phyloP scores from a whole-genome alignment of 2,329 filamentous ascomycete genomes.

The Chrysoporthe cubensis region DNA sequence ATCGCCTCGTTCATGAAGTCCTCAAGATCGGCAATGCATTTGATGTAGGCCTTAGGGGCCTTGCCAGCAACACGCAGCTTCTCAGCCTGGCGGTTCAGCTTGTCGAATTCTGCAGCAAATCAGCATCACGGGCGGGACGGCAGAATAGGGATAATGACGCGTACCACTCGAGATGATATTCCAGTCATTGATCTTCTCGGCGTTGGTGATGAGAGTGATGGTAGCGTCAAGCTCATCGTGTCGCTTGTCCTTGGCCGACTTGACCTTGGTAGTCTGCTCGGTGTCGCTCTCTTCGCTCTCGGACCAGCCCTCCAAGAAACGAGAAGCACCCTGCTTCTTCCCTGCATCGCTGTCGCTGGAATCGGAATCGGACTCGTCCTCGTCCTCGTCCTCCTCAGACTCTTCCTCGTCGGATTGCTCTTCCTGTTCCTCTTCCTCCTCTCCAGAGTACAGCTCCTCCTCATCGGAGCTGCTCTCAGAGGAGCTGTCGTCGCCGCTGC shows the following conservation, averaged over 20 bases:
- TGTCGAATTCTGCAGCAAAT: conserved; percentile 77
- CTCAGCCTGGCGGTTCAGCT: conserved; percentile 82
- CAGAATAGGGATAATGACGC: conserved; percentile 36
- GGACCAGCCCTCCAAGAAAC: conserved; percentile 76
- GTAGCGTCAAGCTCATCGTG: conserved; percentile 90
- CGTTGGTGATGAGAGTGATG: conserved; percentile 92
- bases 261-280: conserved; percentile 83
- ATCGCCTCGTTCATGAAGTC: conserved; percentile 92
- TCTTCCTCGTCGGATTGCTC: conserved; percentile 57
- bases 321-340: conserved; percentile 71
- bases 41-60: conserved; percentile 89
- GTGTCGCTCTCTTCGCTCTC: conserved; percentile 88
- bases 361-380: conserved; percentile 52
- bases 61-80: conserved; percentile 79
- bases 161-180: conserved; percentile 85
- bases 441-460: conserved; percentile 89
- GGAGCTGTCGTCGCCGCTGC: conserved; percentile 88
- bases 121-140: conserved; percentile 24
- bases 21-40: conserved; percentile 90
- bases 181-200: conserved; percentile 97
- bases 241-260: conserved; percentile 98
- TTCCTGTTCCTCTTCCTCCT: conserved; percentile 62
- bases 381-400: conserved; percentile 55
- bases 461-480: conserved; percentile 95
- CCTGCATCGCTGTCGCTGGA: conserved; percentile 65